Base-by-base conservation (phyloP, 2,329 filamentous ascomycete genomes). In the Fusarium floridanum region DNA sequence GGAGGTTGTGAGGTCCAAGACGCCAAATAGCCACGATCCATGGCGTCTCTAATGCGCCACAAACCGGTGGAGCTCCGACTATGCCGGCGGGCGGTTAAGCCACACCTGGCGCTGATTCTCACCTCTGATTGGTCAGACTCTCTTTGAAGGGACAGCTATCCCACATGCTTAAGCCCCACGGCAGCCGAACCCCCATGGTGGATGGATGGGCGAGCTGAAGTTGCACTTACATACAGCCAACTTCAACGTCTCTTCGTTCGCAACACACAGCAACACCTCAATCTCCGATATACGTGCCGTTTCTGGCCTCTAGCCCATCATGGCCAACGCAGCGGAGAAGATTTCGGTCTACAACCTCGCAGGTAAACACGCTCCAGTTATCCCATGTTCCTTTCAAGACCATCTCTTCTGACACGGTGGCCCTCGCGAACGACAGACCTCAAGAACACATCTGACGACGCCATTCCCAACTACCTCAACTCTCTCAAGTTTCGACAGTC, bases 361-460 rank as follows among this genome's bases (percentile, higher is more conserved):
- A 70, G 91, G 91, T 91, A 84, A 69, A 74, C 73, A 61, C 66
- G 22, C 29, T 20, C 61, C 3, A 34, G 37, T 37, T 20, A 20
- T 55, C 32, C n/a, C 41, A 36, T 34, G 55, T 27, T 22, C 36
- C 60, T 41, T 45, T 56, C 61, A 68, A 34, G 22, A 48, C 45
- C 27, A 36, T 41, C 7, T 36, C 68, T 76, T 71, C 76, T 79
- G 70, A 79, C 77, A 79, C 77, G 59, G 72, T 79, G 77, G 76
- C 77, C 72, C 64, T 73, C 48, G 56, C 69, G 53, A 67, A 61
- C 55, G 17, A 53, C 66, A 97, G 97, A 98, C 82, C 92, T 99
- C 74, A 98, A 98, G 85, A 97, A 97, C 86, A 97, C 95, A 43
- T 95, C 94, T 76, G 97, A 99, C 86, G 97, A 99, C 85, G 95